These are phyloP conservation scores for Rhizopogon roseolus DNA, from an alignment of 768 basidiomycete genomes.

Conservation along the genomic window DNA sequence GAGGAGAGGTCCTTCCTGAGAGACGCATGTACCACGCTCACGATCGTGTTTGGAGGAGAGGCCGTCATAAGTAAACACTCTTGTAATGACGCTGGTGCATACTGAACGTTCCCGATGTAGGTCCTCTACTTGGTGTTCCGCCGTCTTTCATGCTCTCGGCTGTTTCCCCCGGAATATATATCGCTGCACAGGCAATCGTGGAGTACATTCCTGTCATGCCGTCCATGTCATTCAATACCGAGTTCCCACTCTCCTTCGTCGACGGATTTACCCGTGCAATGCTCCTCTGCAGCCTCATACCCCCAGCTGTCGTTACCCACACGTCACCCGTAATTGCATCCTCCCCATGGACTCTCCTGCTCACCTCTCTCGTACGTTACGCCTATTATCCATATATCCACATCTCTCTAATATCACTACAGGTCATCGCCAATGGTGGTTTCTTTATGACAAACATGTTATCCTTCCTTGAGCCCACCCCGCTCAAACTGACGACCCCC, in stretches of 20 bases:
- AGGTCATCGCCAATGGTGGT: constrained; percentile 75
- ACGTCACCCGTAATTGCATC: constrained; percentile 42
- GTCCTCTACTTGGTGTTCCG: constrained; percentile 56
- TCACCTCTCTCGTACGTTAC: constrained; percentile 62
- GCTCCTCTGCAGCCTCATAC: constrained; percentile 73
- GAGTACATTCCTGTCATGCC: constrained; percentile 57
- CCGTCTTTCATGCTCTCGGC: constrained; percentile 83
- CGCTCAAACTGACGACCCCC: constrained; percentile 67
- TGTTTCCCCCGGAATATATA: constrained; percentile 58
- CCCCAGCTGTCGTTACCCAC: constrained; percentile 58
- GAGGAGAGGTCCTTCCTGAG: constrained; percentile 56
- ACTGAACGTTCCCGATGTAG: constrained; percentile 26
- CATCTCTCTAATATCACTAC: not conserved
- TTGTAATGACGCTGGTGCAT: not conserved
- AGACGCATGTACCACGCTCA: constrained; percentile 50
- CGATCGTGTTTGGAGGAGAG: constrained; percentile 80
- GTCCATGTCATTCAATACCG: constrained; percentile 44
- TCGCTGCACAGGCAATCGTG: constrained; percentile 54
- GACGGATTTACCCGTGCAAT: constrained; percentile 79
- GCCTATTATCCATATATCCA: not conserved
- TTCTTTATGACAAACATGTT: constrained; percentile 76
- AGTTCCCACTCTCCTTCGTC: constrained; percentile 67
- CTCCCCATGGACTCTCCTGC: constrained; percentile 74
- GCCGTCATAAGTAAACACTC: constrained; percentile 47
- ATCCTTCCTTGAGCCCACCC: constrained; percentile 70